phyloP scores from a whole-genome alignment of 2,329 filamentous ascomycete species.

The Lachnellula hyalina region DNA sequence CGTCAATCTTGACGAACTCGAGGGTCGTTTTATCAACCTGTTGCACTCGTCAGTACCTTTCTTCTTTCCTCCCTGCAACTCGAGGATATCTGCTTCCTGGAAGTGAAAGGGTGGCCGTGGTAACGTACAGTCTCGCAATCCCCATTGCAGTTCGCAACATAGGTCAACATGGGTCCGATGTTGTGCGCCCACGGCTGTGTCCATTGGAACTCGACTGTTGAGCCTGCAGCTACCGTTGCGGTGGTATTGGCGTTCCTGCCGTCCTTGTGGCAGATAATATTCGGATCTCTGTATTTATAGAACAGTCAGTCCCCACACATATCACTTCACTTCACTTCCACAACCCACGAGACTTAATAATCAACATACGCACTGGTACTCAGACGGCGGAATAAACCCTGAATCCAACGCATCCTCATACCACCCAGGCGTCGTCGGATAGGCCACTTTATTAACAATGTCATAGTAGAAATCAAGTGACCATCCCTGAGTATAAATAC shows the following conservation, averaged over 20 bases:
- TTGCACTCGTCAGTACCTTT: neutral
- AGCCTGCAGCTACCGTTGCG: constrained; percentile 53
- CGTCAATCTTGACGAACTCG: constrained; percentile 39
- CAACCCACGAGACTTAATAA: neutral
- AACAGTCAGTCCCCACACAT: neutral
- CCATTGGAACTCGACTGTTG: constrained; percentile 54
- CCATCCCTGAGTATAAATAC: constrained; percentile 29
- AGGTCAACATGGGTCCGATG: constrained; percentile 32
- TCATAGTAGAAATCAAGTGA: constrained; percentile 28
- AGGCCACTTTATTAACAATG: constrained; percentile 7
- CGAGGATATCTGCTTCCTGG: too few relatives aligned
- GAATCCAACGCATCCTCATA: constrained; percentile 44
- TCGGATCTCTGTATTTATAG: constrained; percentile 27
- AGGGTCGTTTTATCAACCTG: constrained; percentile 31
- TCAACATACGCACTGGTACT: constrained; percentile 33
- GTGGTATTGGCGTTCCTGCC: constrained; percentile 43
- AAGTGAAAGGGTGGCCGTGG: neutral
- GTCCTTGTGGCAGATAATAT: constrained; percentile 58
- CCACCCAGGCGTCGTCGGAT: constrained; percentile 32
- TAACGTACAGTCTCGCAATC: constrained; percentile 31
- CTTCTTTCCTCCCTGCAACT: too few relatives aligned
- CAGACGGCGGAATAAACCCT: constrained; percentile 44
- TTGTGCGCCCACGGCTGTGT: constrained; percentile 57
- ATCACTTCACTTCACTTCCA: too few relatives aligned
- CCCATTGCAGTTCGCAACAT: constrained; percentile 24